Conservation (phyloP, 2,329 filamentous ascomycete species). For the Trichoderma lentiforme region DNA sequence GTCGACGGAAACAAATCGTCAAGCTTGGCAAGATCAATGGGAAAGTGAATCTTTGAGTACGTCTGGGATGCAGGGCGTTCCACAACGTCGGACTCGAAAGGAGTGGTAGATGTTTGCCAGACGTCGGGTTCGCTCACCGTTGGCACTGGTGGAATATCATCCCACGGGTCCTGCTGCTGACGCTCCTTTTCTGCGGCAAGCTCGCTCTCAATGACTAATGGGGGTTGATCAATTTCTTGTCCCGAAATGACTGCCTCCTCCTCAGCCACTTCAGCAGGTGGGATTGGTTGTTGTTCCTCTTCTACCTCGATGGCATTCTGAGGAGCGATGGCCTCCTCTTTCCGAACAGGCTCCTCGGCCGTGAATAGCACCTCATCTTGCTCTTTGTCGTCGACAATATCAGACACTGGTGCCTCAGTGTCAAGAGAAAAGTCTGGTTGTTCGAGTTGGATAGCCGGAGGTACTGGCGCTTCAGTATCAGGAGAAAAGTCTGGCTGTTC, state of each 20-base stretch:
- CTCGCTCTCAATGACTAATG: not conserved
- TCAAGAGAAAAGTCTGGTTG: not conserved
- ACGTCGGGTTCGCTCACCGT: not conserved
- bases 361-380: slow-evolving; percentile 38
- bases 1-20: slow-evolving; percentile 33
- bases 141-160: not conserved
- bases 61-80: not conserved
- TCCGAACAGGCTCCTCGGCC: slow-evolving; percentile 49
- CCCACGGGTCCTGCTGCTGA: not conserved
- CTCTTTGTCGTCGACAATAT: not conserved
- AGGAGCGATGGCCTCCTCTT: slow-evolving; percentile 46
- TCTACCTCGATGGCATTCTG: slow-evolving; percentile 4
- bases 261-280: not conserved
- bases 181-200: not conserved
- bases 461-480: not conserved
- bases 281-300: not conserved
- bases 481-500: not conserved
- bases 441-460: not conserved
- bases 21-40: slow-evolving; percentile 35
- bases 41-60: slow-evolving; percentile 22
- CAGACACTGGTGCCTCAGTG: not conserved
- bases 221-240: not conserved
- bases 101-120: not conserved
- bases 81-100: not conserved
- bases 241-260: not conserved